phyloP scores from a whole-genome alignment of 371 early-diverging fungal genomes.

The Basidiobolus meristosporus region DNA sequence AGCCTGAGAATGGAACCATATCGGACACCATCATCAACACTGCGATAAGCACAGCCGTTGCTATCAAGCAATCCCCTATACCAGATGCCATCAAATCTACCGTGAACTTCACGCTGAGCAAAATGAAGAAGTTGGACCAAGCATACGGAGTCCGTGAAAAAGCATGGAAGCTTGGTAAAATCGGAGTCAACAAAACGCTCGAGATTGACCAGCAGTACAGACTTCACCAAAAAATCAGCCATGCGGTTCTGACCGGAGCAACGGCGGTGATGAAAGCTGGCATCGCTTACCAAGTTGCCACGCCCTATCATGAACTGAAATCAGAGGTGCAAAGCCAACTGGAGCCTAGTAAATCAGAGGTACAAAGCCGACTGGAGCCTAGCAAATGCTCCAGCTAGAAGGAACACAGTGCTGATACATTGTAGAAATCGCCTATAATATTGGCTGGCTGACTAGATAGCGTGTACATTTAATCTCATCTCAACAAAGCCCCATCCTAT shows the following conservation, averaged over 20 bases:
- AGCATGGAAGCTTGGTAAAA: conserved; percentile 22
- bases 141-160: conserved; percentile 23
- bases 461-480: too few species aligned
- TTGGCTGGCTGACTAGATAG: too few species aligned
- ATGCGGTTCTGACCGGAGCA: conserved; percentile 21
- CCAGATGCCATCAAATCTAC: conserved; percentile 26
- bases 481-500: too few species aligned
- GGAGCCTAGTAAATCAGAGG: too few species aligned
- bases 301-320: conserved; percentile 14
- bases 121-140: conserved; percentile 21
- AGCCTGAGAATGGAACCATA: conserved; percentile 4
- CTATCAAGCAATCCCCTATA: conserved; percentile 42
- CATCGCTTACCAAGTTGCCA: conserved; percentile 32
- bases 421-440: too few species aligned
- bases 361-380: too few species aligned
- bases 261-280: conserved; percentile 33
- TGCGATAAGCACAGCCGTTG: conserved; percentile 24
- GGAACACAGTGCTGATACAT: too few species aligned
- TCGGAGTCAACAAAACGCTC: conserved; percentile 20
- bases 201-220: conserved; percentile 33
- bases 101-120: conserved; percentile 15
- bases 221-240: conserved; percentile 27
- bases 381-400: too few species aligned
- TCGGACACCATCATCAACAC: conserved; percentile 21
- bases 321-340: too few species aligned